Base-by-base conservation (phyloP, 331 rosid species). In the Malus hybrid region DNA sequence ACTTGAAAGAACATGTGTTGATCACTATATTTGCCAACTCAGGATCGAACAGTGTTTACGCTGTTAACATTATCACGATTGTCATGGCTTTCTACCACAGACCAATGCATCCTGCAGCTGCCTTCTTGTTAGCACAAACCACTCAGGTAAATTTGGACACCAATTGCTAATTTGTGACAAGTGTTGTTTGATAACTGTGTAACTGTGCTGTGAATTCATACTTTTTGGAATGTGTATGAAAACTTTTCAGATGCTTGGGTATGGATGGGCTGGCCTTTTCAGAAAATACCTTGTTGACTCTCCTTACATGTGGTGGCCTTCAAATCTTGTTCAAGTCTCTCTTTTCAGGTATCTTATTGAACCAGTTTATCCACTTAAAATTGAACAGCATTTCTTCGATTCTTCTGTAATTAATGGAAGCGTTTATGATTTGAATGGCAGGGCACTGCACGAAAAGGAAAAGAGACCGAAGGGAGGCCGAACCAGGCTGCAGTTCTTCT, bases 231-330 rank as follows among this genome's bases (percentile, higher is more conserved):
- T 67, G 77, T 74, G 74, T 67, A 76, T 74, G 74, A 42, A 31
- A 46, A n/a, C 50, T 9, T 70, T 32, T 32, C 82, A 93, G 98
- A 83, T 93, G 98, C 96, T 91, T 82, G 98, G 98, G 11, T 93
- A 90, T 67, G 98, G 98, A 46, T 93, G 97, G 98, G 98, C 96
- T 79, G 98, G 98, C 7, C 18, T 91, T n/a, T 93, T 91, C 85
- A 86, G 98, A 76, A 90, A 22, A 68, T 82, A 66, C 73, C 94
- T 93, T 27, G 97, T 93, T 36, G 98, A 93, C 72, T 93, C 98
- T 15, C 93, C 98, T 2, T 91, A 90, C 76, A 93, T 93, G 98
- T 93, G 98, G 97, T 93, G 98, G 97, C 98, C 98, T 6, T 3
- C 87, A 27, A 91, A 91, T 65, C 89, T 93, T 36, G 96, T 93